Evolutionary conservation across 495 filamentous ascomycete species (phyloP), one percentile per base, ranked within the genome.

Genomic region (Podospora comata): DNA sequence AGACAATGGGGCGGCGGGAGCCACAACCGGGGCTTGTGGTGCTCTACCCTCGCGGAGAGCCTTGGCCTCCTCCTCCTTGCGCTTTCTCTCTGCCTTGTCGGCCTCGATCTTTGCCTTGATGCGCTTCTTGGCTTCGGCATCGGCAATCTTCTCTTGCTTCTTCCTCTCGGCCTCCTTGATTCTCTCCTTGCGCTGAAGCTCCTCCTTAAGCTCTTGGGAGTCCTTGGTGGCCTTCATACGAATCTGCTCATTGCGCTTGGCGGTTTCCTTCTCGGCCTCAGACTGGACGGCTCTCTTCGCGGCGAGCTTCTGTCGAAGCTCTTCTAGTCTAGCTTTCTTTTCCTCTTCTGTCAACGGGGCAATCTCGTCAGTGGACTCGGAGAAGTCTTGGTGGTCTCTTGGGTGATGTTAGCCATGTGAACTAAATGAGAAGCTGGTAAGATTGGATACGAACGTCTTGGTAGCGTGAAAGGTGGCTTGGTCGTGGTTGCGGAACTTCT

Each of bases 161-260:
- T 96, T 96, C 68, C 87, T 85, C 62, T 88, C 89, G 0, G 92
- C 93, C 70, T 96, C 92, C 77, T 98, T 97, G 71, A 97, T 80
- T 73, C 89, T 89, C 80, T 98, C 91, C 75, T 96, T 96, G 75
- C 88, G 88, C 75, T 89, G 81, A 23, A 97, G 84, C 60, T 95
- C 91, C 76, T 96, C 91, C 80, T 96, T 94, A 27, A 87, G 75
- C 67, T 93, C 87, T 72, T 94, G 90, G 4, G 85, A 84, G 74
- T 96, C 90, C 73, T 89, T 90, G 59, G 89, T 93, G 68, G 88
- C 86, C 82, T 95, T 99, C 67, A 87, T 82, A 62, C 92, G 88
- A 73, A 97, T 97, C 86, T 96, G 86, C 91, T 98, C 95, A 73
- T 99, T 99, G 70, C 87, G 86, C 86, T 94, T 96, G 72, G 89